Percentiles rank a stretch among this genome's conserved stretches.
These are phyloP conservation scores for Xerocomellus chrysenteron DNA, from an alignment of 768 basidiomycete species.

Conservation along the genomic window DNA sequence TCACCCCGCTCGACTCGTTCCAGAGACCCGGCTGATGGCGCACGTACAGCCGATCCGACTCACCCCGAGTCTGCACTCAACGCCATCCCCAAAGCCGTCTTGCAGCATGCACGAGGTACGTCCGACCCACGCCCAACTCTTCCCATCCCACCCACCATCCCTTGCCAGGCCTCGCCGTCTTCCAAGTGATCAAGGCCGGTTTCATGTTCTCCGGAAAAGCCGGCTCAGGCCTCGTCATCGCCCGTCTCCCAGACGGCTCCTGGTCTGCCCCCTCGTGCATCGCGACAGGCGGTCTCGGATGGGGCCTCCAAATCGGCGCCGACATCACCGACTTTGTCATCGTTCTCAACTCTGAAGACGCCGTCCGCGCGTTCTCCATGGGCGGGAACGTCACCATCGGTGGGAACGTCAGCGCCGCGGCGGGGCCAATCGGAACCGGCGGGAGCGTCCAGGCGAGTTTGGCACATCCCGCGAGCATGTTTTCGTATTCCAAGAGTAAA, in stretches of 20 bases:
- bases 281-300: constrained; percentile 91
- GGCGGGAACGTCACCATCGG: constrained; percentile 97
- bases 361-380: constrained; percentile 90
- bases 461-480: constrained; percentile 95
- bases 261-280: constrained; percentile 98
- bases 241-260: constrained; percentile 89
- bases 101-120: constrained; percentile 85
- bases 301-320: constrained; percentile 95
- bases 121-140: background rate
- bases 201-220: constrained; percentile 96
- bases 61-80: constrained; percentile 90
- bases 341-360: constrained; percentile 95
- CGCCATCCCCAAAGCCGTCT: constrained; percentile 87
- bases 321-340: constrained; percentile 96
- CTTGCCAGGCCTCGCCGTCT: constrained; percentile 80
- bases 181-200: constrained; percentile 91
- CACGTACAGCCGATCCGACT: constrained; percentile 71
- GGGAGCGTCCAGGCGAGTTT: constrained; percentile 84
- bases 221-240: constrained; percentile 90
- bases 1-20: background rate
- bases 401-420: constrained; percentile 79
- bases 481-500: constrained; percentile 94
- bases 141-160: background rate
- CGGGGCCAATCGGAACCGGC: constrained; percentile 93
- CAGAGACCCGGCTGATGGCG: background rate